Evolutionary conservation across 352 stramenopile species (phyloP).

Genomic region (Chrysophaeum taylorii): DNA sequence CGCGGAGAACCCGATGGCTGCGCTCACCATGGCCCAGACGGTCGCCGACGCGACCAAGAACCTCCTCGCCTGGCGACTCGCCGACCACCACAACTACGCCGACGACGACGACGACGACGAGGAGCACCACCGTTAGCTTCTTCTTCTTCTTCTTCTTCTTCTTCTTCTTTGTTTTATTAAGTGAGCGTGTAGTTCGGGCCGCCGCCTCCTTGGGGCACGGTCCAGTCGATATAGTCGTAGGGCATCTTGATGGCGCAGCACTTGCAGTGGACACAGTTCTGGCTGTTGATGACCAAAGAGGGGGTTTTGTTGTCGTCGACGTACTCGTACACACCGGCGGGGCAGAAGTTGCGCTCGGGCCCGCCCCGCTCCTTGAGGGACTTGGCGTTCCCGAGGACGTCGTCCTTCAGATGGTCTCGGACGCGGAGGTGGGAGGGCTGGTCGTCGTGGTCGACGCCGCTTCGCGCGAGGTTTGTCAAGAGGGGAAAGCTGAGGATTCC

Average conservation of each 20-base stretch:
- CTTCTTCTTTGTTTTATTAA: slow-evolving; percentile 37
- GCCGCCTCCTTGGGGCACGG: slow-evolving; percentile 90
- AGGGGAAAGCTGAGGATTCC: slow-evolving; percentile 93
- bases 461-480: slow-evolving; percentile 92
- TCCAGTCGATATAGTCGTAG: slow-evolving; percentile 98
- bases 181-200: slow-evolving; percentile 93
- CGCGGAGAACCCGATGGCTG: slow-evolving; percentile 50
- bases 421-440: slow-evolving; percentile 92
- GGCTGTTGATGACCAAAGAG: slow-evolving; percentile 96
- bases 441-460: slow-evolving; percentile 94
- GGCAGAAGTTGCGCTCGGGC: slow-evolving; percentile 94
- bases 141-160: no score
- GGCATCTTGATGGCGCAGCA: slow-evolving; percentile 99
- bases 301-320: slow-evolving; percentile 80
- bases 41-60: no score
- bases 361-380: slow-evolving; percentile 76
- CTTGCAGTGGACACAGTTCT: slow-evolving; percentile 99
- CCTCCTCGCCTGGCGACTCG: no score
- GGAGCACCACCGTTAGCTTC: no score
- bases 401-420: slow-evolving; percentile 69
- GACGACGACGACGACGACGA: slow-evolving; percentile 1
- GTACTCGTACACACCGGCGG: slow-evolving; percentile 96
- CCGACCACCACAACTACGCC: no score
- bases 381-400: slow-evolving; percentile 13
- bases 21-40: slow-evolving; percentile 5